Percentiles rank a stretch among this genome's conserved stretches.
Evolutionary conservation across 2,329 filamentous ascomycete species (phyloP).

Genomic region (Westerdykella aurantiaca): DNA sequence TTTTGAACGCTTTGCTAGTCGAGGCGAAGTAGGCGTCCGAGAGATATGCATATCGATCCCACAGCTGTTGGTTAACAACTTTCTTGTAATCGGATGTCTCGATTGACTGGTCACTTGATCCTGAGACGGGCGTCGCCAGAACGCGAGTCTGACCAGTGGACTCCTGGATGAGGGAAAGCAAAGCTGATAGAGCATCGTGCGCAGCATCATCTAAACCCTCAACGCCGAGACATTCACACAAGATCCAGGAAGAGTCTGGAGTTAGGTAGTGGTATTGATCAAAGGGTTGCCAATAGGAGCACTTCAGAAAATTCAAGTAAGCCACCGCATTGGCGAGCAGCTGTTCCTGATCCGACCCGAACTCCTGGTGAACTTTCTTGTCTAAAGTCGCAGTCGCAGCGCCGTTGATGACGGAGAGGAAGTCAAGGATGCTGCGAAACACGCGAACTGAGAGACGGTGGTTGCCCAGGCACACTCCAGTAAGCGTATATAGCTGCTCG

Average conservation of each 20-base stretch:
- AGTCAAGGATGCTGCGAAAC: constrained; percentile 1
- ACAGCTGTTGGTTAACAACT: constrained; percentile 20
- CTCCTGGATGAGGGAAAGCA: constrained; percentile 13
- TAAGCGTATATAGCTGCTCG: constrained; percentile 19
- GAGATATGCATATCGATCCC: constrained; percentile 17
- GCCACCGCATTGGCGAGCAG: constrained; percentile 6
- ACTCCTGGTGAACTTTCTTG: neutral
- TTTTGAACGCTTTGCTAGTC: constrained; percentile 22
- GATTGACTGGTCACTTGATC: neutral
- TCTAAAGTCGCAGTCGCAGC: neutral
- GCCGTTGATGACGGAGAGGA: neutral
- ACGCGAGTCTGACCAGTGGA: neutral
- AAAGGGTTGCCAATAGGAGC: constrained; percentile 26
- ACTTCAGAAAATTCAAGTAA: constrained; percentile 25
- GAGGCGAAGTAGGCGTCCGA: constrained; percentile 12
- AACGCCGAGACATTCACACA: constrained; percentile 18
- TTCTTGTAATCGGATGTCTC: constrained; percentile 4
- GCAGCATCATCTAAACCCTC: constrained; percentile 17
- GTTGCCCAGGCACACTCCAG: constrained; percentile 20
- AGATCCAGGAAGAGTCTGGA: constrained; percentile 8
- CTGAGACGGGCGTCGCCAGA: neutral
- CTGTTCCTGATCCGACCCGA: constrained; percentile 3
- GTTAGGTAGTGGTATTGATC: constrained; percentile 16
- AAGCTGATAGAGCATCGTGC: constrained; percentile 25
- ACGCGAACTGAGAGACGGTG: neutral